Conservation (phyloP, 202 grass and related monocot species). For the Setaria italica region DNA sequence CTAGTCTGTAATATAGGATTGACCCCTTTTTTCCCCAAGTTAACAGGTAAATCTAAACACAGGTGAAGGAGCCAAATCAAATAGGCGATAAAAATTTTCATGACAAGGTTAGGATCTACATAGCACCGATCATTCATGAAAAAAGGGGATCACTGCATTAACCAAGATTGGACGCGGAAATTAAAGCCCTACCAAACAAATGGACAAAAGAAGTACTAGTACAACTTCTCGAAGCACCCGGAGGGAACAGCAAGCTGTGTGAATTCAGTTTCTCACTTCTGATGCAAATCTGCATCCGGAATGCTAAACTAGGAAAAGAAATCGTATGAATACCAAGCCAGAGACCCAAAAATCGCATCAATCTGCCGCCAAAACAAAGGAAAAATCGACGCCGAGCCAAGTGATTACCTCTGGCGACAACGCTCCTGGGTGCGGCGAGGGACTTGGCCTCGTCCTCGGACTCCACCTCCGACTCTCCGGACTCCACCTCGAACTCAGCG, state of each 20-base stretch:
- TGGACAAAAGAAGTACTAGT: background rate
- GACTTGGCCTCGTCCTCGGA: conserved; percentile 56
- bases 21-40: background rate
- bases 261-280: background rate
- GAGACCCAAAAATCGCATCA: background rate
- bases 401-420: conserved; percentile 46
- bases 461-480: conserved; percentile 54
- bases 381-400: background rate
- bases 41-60: background rate
- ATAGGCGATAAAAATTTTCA: background rate
- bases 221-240: background rate
- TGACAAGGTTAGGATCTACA: background rate
- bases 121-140: background rate
- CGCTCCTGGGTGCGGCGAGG: conserved; percentile 14
- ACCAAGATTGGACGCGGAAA: background rate
- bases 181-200: background rate
- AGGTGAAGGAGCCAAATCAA: background rate
- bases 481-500: conserved; percentile 49
- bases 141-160: conserved; percentile 11
- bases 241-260: background rate
- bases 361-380: background rate
- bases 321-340: background rate
- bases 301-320: background rate
- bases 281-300: conserved; percentile 15
- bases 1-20: background rate